phyloP scores from a whole-genome alignment of 257 asterid genomes.

The Eucommia ulmoides region DNA sequence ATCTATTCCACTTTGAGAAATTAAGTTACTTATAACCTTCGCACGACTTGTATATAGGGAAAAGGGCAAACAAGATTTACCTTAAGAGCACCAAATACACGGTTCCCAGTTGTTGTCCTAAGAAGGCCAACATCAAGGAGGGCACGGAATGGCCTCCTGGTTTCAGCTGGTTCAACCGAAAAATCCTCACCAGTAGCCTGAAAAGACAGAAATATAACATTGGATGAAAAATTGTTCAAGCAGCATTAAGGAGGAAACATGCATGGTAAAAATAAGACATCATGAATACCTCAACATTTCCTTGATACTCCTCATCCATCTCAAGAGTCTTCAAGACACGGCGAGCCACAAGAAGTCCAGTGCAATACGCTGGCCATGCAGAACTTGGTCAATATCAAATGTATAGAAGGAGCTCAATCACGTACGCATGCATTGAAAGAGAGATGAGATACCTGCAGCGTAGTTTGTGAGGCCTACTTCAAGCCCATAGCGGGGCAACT shows the following conservation, averaged over 20 bases:
- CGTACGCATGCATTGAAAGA: neutral
- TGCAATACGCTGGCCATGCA: slow-evolving; percentile 43
- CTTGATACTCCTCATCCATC: slow-evolving; percentile 59
- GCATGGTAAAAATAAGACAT: too few relatives aligned
- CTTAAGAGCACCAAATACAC: slow-evolving; percentile 62
- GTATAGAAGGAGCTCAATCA: neutral
- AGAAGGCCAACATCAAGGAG: slow-evolving; percentile 56
- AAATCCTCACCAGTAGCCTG: slow-evolving; percentile 60
- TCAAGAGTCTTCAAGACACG: slow-evolving; percentile 66
- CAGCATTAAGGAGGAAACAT: too few relatives aligned
- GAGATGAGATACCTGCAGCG: slow-evolving; percentile 38
- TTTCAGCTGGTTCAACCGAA: slow-evolving; percentile 51
- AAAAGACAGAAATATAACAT: too few relatives aligned
- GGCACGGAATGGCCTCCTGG: slow-evolving; percentile 55
- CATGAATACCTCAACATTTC: slow-evolving; percentile 74
- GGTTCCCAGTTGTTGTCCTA: slow-evolving; percentile 48
- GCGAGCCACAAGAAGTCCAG: slow-evolving; percentile 73
- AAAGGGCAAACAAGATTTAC: too few relatives aligned
- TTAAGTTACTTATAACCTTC: too few relatives aligned
- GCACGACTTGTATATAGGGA: too few relatives aligned
- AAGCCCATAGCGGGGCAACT: slow-evolving; percentile 55
- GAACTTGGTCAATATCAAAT: slow-evolving; percentile 4
- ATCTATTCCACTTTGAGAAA: too few relatives aligned
- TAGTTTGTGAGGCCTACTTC: slow-evolving; percentile 59
- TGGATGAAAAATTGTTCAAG: too few relatives aligned